A percentile compares a stretch with the other conserved stretches of the same genome.
Evolutionary conservation across 306 rosid genomes (phyloP).

Genomic region (Vigna angularis): DNA sequence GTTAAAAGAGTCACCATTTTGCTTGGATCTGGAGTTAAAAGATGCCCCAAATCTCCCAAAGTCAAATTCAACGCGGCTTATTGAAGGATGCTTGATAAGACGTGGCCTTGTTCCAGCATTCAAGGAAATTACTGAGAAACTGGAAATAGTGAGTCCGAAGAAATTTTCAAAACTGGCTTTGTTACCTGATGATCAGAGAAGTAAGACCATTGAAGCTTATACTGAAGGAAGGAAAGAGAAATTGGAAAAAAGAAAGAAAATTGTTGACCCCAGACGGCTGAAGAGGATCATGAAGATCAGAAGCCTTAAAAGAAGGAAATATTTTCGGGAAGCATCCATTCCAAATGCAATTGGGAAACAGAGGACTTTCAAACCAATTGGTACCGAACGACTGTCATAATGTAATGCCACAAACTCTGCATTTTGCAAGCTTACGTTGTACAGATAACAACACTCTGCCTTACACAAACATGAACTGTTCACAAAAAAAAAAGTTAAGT

Average conservation of each 20-base stretch:
- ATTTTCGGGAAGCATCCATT: slow-evolving; percentile 50
- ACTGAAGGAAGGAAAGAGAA: slow-evolving; percentile 78
- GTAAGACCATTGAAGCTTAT: slow-evolving; percentile 70
- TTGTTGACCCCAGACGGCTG: slow-evolving; percentile 45
- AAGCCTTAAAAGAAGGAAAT: slow-evolving; percentile 56
- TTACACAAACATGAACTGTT: slow-evolving; percentile 31
- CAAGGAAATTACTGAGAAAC: slow-evolving; percentile 74
- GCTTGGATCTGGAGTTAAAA: slow-evolving; percentile 92
- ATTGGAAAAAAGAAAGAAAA: slow-evolving; percentile 72
- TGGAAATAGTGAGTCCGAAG: slow-evolving; percentile 86
- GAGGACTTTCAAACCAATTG: slow-evolving; percentile 47
- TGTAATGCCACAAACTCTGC: slow-evolving; percentile 19
- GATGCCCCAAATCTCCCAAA: slow-evolving; percentile 70
- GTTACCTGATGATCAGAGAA: slow-evolving; percentile 82
- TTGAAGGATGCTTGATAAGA: slow-evolving; percentile 85
- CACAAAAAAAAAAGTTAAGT: neutral
- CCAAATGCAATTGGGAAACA: slow-evolving; percentile 44
- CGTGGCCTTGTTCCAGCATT: slow-evolving; percentile 93
- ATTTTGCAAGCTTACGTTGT: slow-evolving; percentile 32
- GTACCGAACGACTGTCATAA: slow-evolving; percentile 20
- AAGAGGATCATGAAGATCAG: slow-evolving; percentile 59
- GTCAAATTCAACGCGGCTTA: slow-evolving; percentile 76
- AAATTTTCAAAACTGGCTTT: slow-evolving; percentile 88
- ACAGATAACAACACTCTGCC: slow-evolving; percentile 31
- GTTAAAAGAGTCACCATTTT: slow-evolving; percentile 94